These are phyloP conservation scores for Colletotrichum tofieldiae DNA, from an alignment of 2,329 filamentous ascomycete species.

Conservation along the genomic window DNA sequence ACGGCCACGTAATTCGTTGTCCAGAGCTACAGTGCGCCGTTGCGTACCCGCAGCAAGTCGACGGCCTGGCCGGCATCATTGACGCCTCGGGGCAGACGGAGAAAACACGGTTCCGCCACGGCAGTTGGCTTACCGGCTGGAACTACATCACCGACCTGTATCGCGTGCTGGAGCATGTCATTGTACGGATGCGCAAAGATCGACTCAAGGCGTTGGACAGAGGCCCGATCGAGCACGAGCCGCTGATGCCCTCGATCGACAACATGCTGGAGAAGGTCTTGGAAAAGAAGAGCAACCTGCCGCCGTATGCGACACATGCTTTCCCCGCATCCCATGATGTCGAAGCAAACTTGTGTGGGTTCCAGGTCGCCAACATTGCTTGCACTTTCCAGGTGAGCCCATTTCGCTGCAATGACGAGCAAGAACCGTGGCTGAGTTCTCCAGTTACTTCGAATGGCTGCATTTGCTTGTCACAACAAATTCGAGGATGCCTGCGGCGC, in stretches of 20 bases:
- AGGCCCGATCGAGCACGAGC: conserved; percentile 26
- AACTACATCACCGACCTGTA: conserved; percentile 73
- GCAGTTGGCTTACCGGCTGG: conserved; percentile 68
- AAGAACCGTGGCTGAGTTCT: not conserved
- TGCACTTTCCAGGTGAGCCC: conserved; percentile 50
- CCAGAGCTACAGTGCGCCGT: conserved; percentile 44
- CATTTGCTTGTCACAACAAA: conserved; percentile 41
- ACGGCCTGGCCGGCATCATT: conserved; percentile 28
- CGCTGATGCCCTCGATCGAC: conserved; percentile 38
- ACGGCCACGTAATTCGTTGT: conserved; percentile 50
- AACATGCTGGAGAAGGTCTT: conserved; percentile 34
- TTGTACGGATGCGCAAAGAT: conserved; percentile 45
- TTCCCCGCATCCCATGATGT: conserved; percentile 32
- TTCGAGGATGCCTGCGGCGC: conserved; percentile 42
- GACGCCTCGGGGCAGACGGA: conserved; percentile 24
- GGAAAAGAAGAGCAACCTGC: conserved; percentile 28
- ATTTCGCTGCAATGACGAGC: too few species aligned
- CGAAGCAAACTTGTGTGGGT: conserved; percentile 51
- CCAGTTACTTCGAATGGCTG: conserved; percentile 41
- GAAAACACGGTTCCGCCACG: conserved; percentile 25
- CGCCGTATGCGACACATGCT: conserved; percentile 29
- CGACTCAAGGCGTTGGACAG: conserved; percentile 38
- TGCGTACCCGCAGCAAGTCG: conserved; percentile 34
- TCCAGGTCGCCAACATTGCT: conserved; percentile 56
- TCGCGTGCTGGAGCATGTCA: conserved; percentile 68